phyloP scores from a whole-genome alignment of 2,329 filamentous ascomycete species.

The Aspergillus amoenus region DNA sequence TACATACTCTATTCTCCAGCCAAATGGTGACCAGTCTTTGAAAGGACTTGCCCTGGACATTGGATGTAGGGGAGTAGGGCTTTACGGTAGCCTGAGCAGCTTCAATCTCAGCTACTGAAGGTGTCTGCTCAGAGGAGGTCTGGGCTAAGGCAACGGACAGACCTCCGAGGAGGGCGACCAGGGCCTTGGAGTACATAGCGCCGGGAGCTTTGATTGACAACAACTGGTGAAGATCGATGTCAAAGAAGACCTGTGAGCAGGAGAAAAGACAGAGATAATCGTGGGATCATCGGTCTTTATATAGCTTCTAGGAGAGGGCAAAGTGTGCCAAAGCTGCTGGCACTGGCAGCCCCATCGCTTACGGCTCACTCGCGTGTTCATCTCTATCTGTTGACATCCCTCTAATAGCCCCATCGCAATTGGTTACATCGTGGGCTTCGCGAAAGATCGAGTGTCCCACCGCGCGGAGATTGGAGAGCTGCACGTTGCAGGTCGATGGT shows the following conservation, averaged over 20 bases:
- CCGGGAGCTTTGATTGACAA: background rate
- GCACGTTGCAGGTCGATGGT: slow-evolving; percentile 17
- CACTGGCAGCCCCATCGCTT: background rate
- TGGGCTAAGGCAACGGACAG: slow-evolving; percentile 19
- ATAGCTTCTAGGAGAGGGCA: background rate
- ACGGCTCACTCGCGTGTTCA: background rate
- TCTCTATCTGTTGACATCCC: background rate
- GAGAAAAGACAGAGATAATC: background rate
- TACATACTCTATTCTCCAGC: slow-evolving; percentile 69
- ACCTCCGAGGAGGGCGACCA: slow-evolving; percentile 24
- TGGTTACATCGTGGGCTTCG: slow-evolving; percentile 1
- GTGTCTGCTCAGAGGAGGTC: slow-evolving; percentile 25
- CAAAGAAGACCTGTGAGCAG: background rate
- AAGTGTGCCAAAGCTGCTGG: background rate
- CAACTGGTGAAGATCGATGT: background rate
- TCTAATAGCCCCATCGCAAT: slow-evolving; percentile 1
- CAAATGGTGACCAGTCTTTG: slow-evolving; percentile 72
- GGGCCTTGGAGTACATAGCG: slow-evolving; percentile 21
- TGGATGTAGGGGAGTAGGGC: slow-evolving; percentile 60
- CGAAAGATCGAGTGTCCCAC: background rate
- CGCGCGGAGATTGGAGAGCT: background rate
- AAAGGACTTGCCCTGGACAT: slow-evolving; percentile 70
- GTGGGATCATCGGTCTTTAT: slow-evolving; percentile 1
- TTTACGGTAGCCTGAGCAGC: slow-evolving; percentile 54
- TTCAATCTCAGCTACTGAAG: slow-evolving; percentile 27